Percentiles rank a stretch among this genome's conserved stretches.
Conservation (phyloP, 495 filamentous ascomycete species). For the Annulohypoxylon maeteangense region DNA sequence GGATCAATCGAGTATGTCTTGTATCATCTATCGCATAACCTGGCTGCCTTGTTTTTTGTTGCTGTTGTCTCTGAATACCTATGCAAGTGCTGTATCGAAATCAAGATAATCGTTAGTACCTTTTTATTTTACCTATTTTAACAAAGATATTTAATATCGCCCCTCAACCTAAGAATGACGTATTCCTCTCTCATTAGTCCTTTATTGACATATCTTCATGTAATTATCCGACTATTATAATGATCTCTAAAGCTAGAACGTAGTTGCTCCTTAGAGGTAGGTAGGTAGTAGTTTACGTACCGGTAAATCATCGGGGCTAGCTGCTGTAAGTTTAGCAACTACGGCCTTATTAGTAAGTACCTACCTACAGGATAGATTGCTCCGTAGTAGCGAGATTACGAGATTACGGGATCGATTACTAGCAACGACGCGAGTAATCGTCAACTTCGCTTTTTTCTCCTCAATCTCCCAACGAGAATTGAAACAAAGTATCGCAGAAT, state of each 20-base stretch:
- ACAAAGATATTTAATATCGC: neutral
- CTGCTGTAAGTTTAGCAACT: neutral
- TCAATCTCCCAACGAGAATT: constrained; percentile 17
- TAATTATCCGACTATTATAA: neutral
- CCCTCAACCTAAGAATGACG: neutral
- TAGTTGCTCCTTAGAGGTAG: neutral
- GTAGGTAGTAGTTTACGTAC: neutral
- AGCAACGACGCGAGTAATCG: constrained; percentile 22
- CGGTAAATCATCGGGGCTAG: constrained; percentile 20
- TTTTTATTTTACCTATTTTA: neutral
- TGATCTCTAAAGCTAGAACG: neutral
- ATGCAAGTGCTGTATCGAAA: neutral
- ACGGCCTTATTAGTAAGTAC: constrained; percentile 1
- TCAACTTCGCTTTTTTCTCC: constrained; percentile 19
- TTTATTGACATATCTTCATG: neutral
- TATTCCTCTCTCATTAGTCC: neutral
- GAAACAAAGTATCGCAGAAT: constrained; percentile 24
- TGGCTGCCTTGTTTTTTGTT: neutral
- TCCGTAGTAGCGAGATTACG: neutral
- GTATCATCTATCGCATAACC: neutral
- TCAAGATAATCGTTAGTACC: neutral
- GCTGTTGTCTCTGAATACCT: too few relatives aligned
- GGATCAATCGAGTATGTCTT: neutral
- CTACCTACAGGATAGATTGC: neutral
- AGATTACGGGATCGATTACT: neutral